phyloP scores from a whole-genome alignment of 257 asterid species.

The Oldenlandia corymbosa region DNA sequence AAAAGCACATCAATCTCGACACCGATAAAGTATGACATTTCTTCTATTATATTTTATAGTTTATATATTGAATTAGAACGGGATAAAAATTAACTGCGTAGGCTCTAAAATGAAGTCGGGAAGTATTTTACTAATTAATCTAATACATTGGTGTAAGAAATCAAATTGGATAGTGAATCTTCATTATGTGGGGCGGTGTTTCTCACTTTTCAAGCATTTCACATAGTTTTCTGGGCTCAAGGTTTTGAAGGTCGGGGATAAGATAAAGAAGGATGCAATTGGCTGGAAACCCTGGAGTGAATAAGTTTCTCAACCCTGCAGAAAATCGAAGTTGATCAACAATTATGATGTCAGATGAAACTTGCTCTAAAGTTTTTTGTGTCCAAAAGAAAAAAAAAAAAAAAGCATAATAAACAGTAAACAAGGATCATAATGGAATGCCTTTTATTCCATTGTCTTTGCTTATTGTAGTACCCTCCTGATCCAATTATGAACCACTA shows the following conservation, averaged over 20 bases:
- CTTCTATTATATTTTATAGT: too few relatives aligned
- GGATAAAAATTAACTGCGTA: too few relatives aligned
- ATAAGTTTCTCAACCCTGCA: constrained; percentile 14
- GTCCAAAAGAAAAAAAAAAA: constrained; percentile 8
- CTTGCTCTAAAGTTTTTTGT: constrained; percentile 15
- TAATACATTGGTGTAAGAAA: too few relatives aligned
- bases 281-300: constrained; percentile 4
- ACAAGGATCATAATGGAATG: constrained; percentile 19
- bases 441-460: constrained; percentile 23
- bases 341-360: constrained; percentile 8
- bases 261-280: neutral
- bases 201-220: too few relatives aligned
- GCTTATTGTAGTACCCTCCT: constrained; percentile 22
- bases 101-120: too few relatives aligned
- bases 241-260: neutral
- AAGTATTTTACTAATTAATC: too few relatives aligned
- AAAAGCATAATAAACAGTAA: constrained; percentile 16
- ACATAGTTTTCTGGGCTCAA: neutral
- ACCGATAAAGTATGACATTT: too few relatives aligned
- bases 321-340: constrained; percentile 15
- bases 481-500: constrained; percentile 43
- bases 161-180: too few relatives aligned
- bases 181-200: too few relatives aligned
- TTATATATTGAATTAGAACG: too few relatives aligned
- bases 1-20: too few relatives aligned